Conservation (phyloP, 345 rosid species). For the Sisymbrium irio region DNA sequence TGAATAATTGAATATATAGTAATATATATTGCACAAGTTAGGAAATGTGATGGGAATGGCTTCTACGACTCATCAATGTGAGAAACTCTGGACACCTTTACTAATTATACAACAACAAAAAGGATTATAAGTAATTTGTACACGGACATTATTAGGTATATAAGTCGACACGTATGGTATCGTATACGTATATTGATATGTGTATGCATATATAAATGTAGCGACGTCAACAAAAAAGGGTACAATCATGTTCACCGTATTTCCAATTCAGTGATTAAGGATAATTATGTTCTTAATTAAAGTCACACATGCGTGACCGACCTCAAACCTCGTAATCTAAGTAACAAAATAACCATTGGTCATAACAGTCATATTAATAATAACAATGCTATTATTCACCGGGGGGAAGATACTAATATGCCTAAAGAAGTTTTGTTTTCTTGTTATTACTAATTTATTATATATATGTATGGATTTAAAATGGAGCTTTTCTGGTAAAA, state of each 20-base stretch:
- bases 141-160: neutral
- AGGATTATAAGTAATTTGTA: neutral
- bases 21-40: neutral
- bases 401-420: neutral
- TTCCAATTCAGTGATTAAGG: neutral
- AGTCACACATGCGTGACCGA: slow-evolving; percentile 30
- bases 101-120: neutral
- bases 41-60: neutral
- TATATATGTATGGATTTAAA: neutral
- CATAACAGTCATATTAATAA: neutral
- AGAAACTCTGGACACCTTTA: neutral
- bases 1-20: neutral
- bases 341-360: neutral
- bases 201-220: neutral
- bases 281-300: neutral
- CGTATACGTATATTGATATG: neutral
- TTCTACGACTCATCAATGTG: neutral
- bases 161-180: neutral
- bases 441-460: neutral
- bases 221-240: neutral
- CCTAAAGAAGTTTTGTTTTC: neutral
- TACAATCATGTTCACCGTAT: slow-evolving; percentile 19
- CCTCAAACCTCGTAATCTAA: slow-evolving; percentile 25
- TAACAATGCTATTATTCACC: neutral
- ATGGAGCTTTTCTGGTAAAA: slow-evolving; percentile 16